Conservation (phyloP, 148 eudicot species). For the Agrostemma githago region DNA sequence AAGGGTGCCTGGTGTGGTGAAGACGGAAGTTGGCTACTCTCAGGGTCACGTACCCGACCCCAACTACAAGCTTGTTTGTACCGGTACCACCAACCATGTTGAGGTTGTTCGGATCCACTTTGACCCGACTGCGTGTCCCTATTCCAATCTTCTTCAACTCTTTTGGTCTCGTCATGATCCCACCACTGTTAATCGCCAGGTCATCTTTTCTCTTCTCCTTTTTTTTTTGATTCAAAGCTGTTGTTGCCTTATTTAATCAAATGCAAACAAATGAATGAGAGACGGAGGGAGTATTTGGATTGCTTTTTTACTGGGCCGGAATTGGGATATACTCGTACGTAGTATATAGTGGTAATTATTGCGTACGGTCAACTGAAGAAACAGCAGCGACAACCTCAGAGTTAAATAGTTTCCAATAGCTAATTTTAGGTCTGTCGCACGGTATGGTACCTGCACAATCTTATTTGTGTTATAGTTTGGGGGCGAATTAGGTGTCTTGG, state of each 20-base stretch:
- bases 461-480: neutral
- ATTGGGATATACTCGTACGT: too few species aligned
- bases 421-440: too few species aligned
- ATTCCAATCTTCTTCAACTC: slow-evolving; percentile 49
- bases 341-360: too few species aligned
- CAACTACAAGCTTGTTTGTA: slow-evolving; percentile 56
- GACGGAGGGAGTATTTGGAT: too few species aligned
- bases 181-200: slow-evolving; percentile 92
- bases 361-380: too few species aligned
- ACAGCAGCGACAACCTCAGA: too few species aligned
- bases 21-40: slow-evolving; percentile 88
- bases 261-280: too few species aligned
- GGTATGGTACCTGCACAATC: too few species aligned
- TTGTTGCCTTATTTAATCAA: too few species aligned
- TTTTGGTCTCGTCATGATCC: slow-evolving; percentile 92
- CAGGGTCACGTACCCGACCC: slow-evolving; percentile 76
- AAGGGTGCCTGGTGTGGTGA: slow-evolving; percentile 65
- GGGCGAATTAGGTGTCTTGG: neutral
- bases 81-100: slow-evolving; percentile 62
- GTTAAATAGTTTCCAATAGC: too few species aligned
- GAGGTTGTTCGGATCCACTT: slow-evolving; percentile 83
- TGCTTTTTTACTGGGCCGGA: too few species aligned
- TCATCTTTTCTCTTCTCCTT: neutral
- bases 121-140: slow-evolving; percentile 72
- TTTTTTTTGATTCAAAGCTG: neutral